A percentile compares a stretch with the other conserved stretches of the same genome.
phyloP scores from a whole-genome alignment of 169 alveolate genomes.

The Pseudocohnilembus persalinus region DNA sequence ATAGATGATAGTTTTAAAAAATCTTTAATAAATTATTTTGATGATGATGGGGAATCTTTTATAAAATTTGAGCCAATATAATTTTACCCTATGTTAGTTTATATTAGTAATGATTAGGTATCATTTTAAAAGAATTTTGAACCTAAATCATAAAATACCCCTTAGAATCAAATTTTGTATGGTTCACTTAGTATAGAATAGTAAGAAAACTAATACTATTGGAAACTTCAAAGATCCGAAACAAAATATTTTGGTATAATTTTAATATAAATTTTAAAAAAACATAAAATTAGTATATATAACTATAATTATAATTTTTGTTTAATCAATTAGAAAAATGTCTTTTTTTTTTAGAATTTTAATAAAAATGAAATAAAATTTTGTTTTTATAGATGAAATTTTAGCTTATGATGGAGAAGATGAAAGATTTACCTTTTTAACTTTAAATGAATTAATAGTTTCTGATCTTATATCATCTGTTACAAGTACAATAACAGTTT shows the following conservation, averaged over 20 bases:
- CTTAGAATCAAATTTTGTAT: background rate
- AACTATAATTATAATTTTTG: no score
- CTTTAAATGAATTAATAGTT: slow-evolving; percentile 34
- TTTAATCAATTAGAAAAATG: no score
- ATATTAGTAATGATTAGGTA: background rate
- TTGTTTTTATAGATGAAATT: background rate
- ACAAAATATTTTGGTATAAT: background rate
- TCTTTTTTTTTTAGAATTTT: no score
- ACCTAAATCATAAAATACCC: background rate
- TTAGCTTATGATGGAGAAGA: background rate
- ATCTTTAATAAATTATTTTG: no score
- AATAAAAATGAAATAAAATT: no score
- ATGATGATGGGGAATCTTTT: background rate
- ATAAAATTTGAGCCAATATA: background rate
- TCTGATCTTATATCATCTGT: slow-evolving; percentile 24
- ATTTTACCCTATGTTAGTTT: background rate
- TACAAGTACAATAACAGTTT: slow-evolving; percentile 37
- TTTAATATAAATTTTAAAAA: no score
- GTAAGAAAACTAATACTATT: background rate
- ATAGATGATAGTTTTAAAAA: background rate
- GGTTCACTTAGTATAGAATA: background rate
- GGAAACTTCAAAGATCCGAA: background rate
- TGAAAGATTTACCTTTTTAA: slow-evolving; percentile 27
- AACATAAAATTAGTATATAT: no score
- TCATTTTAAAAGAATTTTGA: background rate